Evolutionary conservation across 192 early-diverging fungal species (phyloP), one percentile per base, ranked within the genome.

Genomic region (Coemansia reversa): DNA sequence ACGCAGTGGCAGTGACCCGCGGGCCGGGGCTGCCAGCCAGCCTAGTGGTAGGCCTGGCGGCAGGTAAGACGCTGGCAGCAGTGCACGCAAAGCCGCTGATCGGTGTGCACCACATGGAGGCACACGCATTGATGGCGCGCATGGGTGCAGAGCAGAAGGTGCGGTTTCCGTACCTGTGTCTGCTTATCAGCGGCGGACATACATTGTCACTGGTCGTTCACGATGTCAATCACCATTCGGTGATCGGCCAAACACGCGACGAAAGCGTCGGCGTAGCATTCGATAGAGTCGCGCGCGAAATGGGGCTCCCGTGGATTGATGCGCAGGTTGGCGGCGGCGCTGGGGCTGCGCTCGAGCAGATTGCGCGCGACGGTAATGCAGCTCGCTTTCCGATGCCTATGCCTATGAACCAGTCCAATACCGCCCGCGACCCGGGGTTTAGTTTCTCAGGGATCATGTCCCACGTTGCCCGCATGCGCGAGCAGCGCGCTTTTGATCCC

Each of bases 41-140:
- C 58, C 74, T 92, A 28, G 71, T 83, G 12, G 90, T 89, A 2
- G 85, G 91, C 28, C 57, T 92, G 65, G 86, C 87, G 19, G 90
- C 90, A 0, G 91, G 83, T 28, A 91, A 91, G 57, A 84, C 87
- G 19, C 63, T 92, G 51, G 91, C 91, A 11, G 89, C 88, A 0
- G 90, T 84, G 19, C 56, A 55, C 62, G 68, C 74, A 29, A 86
- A 85, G 67, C 90, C 91, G 14, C 74, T 92, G 24, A 68, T 92
- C 32, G 91, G 91, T 25, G 89, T 91, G 45, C 91, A 92, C 67
- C 91, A 92, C 63, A 92, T 91, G 91, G 91, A 93, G 69, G 91
- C 90, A 3, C 91, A 93, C 55, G 90, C 91, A 7, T 70, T 91
- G 45, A 90, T 89, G 52, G 89, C 88, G 35, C 87, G 91, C 2